Base-by-base conservation (phyloP, 257 asterid species). In the Petunia secreta region DNA sequence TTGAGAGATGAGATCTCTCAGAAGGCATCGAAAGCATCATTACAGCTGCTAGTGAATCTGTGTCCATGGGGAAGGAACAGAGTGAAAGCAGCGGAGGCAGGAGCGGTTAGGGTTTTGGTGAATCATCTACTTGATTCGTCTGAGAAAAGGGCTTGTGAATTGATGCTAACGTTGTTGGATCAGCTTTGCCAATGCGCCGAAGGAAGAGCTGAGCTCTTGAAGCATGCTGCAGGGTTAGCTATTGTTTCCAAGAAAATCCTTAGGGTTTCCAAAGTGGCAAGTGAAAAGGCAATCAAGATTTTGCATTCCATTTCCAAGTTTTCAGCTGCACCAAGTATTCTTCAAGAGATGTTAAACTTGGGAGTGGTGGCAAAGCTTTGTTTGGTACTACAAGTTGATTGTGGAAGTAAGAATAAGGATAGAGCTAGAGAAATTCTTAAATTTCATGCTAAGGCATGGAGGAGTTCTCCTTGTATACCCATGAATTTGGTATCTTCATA, bases 181-280 rank as follows among this genome's bases (percentile, higher is more conserved):
- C 73, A 79, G 60, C 79, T 93, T 1, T 92, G 97, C 88, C 97
- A 88, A 79, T 90, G 94, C 75, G 97, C 99, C 0, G 99, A 95
- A 62, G 99, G 99, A 3, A 80, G 99, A 67, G 91, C 97, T 0
- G 97, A 88, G 83, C 63, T 95, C 41, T 38, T 93, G 58, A 84
- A 74, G n/a, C 99, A 95, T 81, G 84, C 89, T 0, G 99, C 97
- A 0, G 99, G 99, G 1, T 8, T 95, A 39, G 98, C 98, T 2
- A 69, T 92, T 2, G 93, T 95, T 0, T 90, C 98, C 1, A 95
- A 93, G 85, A 95, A 93, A 87, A 89, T 91, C 1, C 88, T 95
- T 4, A 90, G 98, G 89, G 97, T 95, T 71, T 95, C 98, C 0
- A 78, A 77, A n/a, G 86, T 84, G 1, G 97, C 90, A 1, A 95